Evolutionary conservation across 257 asterid genomes (phyloP).

Genomic region (Mitragyna speciosa): DNA sequence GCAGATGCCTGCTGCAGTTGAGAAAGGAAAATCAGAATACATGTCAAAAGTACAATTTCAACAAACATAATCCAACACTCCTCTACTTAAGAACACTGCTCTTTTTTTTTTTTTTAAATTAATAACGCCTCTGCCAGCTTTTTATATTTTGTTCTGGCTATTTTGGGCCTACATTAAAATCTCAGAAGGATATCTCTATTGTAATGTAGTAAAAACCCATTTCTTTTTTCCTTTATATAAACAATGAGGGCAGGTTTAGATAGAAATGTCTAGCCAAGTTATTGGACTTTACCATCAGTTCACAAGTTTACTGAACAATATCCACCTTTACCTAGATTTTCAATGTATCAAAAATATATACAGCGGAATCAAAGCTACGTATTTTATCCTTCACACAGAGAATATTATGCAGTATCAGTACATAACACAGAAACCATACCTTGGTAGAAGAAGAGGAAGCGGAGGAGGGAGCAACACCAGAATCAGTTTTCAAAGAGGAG

Average conservation of each 20-base stretch:
- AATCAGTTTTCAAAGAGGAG: conserved; percentile 50
- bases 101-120: no score
- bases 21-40: not conserved
- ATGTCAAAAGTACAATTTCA: not conserved
- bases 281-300: no score
- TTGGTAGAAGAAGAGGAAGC: conserved; percentile 55
- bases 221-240: no score
- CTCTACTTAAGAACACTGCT: no score
- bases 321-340: not conserved
- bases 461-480: conserved; percentile 32
- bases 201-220: no score
- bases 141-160: not conserved
- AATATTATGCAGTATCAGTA: conserved; percentile 2
- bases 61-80: not conserved
- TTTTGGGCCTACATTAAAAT: not conserved
- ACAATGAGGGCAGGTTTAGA: no score
- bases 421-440: conserved; percentile 25
- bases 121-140: not conserved
- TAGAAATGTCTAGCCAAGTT: no score
- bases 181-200: not conserved
- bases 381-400: no score
- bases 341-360: not conserved
- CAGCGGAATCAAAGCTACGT: not conserved
- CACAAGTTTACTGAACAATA: no score
- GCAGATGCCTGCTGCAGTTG: conserved; percentile 46